A percentile compares a stretch with the other conserved stretches of the same genome.
phyloP scores from a whole-genome alignment of 2,329 filamentous ascomycete species.

The Trichoderma arundinaceum region DNA sequence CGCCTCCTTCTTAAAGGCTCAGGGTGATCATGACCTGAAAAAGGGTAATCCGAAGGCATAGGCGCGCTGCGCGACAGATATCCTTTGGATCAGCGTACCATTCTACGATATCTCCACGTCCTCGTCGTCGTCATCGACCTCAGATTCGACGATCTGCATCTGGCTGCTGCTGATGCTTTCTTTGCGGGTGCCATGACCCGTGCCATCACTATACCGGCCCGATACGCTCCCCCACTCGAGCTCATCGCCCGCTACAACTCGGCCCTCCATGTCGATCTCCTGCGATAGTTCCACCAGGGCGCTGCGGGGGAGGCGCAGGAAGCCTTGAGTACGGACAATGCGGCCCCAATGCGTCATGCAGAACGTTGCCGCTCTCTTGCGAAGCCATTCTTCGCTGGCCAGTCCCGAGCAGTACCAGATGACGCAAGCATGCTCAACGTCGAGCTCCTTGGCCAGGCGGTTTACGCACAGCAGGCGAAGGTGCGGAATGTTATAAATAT shows the following conservation, averaged over 20 bases:
- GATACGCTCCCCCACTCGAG: conserved; percentile 62
- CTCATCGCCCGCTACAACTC: conserved; percentile 87
- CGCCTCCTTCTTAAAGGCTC: not conserved
- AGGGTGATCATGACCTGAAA: not conserved
- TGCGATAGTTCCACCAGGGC: conserved; percentile 90
- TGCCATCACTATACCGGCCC: conserved; percentile 52
- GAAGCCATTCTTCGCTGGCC: conserved; percentile 91
- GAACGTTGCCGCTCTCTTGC: conserved; percentile 83
- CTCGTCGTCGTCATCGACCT: conserved; percentile 66
- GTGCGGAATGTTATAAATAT: conserved; percentile 96
- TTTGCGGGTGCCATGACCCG: conserved; percentile 54
- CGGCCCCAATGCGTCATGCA: conserved; percentile 95
- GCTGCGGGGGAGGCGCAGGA: conserved; percentile 76
- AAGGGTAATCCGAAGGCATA: not conserved
- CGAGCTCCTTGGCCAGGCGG: conserved; percentile 84
- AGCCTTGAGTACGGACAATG: conserved; percentile 86
- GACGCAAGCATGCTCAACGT: conserved; percentile 91
- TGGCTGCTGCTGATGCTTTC: conserved; percentile 64
- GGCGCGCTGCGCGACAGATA: conserved; percentile 13
- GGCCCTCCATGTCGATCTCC: conserved; percentile 90
- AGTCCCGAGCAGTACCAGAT: conserved; percentile 94
- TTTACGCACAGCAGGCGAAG: conserved; percentile 90
- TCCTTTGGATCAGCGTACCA: not conserved
- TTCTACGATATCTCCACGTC: conserved; percentile 63
- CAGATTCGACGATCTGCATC: conserved; percentile 62